phyloP scores from a whole-genome alignment of 2,329 filamentous ascomycete species.

The Drechslerella coelobrocha region DNA sequence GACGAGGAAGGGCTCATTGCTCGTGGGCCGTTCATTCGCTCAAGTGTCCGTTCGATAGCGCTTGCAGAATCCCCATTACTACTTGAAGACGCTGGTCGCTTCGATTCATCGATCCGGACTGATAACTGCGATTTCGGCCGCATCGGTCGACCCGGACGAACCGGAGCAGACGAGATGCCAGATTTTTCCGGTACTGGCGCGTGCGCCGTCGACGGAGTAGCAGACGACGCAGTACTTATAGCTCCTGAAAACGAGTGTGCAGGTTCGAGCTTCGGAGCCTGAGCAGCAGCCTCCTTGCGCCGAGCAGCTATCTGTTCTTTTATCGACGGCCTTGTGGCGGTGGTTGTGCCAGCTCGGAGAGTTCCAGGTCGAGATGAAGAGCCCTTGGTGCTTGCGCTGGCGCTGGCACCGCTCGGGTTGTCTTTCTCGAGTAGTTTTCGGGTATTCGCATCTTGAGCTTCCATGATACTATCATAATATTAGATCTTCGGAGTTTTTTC shows the following conservation, averaged over 20 bases:
- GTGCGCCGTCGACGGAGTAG: slow-evolving; percentile 56
- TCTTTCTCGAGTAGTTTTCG: slow-evolving; percentile 81
- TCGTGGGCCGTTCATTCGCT: slow-evolving; percentile 46
- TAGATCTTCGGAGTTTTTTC: slow-evolving; percentile 21
- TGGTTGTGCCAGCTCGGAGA: slow-evolving; percentile 61
- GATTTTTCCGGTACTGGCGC: slow-evolving; percentile 58
- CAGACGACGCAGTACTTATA: slow-evolving; percentile 20
- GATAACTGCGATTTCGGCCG: slow-evolving; percentile 45
- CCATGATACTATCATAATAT: slow-evolving; percentile 68
- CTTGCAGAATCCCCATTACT: slow-evolving; percentile 49
- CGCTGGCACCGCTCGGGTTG: slow-evolving; percentile 70
- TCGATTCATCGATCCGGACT: slow-evolving; percentile 36
- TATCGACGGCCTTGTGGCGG: slow-evolving; percentile 69
- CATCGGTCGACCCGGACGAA: slow-evolving; percentile 60
- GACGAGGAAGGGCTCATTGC: slow-evolving; percentile 51
- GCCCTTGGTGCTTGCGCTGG: slow-evolving; percentile 3
- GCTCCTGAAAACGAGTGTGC: slow-evolving; percentile 30
- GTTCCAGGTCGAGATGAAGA: slow-evolving; percentile 20
- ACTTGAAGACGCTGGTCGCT: slow-evolving; percentile 48
- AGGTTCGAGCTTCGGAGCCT: slow-evolving; percentile 56
- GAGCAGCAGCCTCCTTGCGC: slow-evolving; percentile 49
- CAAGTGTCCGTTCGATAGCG: slow-evolving; percentile 43
- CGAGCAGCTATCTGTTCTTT: slow-evolving; percentile 77
- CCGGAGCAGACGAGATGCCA: slow-evolving; percentile 66
- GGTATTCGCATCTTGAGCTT: slow-evolving; percentile 76